phyloP scores from a whole-genome alignment of 305 asterid species.

The Rubia occidens region DNA sequence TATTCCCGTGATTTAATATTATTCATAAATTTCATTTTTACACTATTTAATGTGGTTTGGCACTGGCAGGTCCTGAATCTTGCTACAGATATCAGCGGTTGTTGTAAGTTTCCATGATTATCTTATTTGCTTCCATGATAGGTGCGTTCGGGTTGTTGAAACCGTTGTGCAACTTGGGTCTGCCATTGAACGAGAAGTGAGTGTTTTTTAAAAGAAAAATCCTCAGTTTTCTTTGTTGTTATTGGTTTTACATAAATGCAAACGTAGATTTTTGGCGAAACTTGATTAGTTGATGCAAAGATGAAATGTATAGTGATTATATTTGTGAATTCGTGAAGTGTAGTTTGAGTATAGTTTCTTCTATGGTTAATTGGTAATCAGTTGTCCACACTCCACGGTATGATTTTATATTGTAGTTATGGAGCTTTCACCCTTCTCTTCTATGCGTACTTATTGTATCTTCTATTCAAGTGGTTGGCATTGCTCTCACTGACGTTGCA shows the following conservation, averaged over 20 bases:
- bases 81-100: too few species aligned
- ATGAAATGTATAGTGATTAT: not conserved
- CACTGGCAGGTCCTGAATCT: too few species aligned
- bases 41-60: too few species aligned
- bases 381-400: not conserved
- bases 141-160: constrained; percentile 53
- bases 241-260: too few species aligned
- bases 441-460: not conserved
- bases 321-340: not conserved
- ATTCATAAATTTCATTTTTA: too few species aligned
- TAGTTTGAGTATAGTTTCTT: not conserved
- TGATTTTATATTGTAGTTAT: not conserved
- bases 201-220: constrained; percentile 4
- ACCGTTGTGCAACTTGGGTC: constrained; percentile 78
- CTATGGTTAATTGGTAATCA: not conserved
- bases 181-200: constrained; percentile 87
- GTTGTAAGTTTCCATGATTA: too few species aligned
- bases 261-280: not conserved
- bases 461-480: not conserved
- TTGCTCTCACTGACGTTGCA: not conserved
- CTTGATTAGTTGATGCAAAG: not conserved
- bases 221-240: not conserved
- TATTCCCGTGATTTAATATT: too few species aligned
- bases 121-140: too few species aligned
- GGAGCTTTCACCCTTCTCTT: not conserved